These are phyloP conservation scores for Pulveroboletus sp. DNA, from an alignment of 768 basidiomycete species.

Conservation along the genomic window DNA sequence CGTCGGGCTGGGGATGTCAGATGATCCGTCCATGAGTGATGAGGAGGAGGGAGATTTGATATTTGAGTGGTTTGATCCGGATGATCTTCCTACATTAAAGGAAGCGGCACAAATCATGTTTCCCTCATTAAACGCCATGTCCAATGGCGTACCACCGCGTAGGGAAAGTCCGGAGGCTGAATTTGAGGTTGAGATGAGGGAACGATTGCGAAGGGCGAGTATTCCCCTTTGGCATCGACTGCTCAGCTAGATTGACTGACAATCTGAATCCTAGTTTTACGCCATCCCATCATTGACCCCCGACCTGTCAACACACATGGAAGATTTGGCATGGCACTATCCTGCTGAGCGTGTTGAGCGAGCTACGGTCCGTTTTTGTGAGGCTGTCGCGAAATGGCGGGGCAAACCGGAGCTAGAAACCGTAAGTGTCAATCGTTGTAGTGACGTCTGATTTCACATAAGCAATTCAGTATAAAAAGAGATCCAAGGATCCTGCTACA, in stretches of 20 bases:
- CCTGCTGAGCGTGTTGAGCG: constrained; percentile 80
- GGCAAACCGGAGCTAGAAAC: constrained; percentile 83
- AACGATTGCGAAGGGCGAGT: constrained; percentile 63
- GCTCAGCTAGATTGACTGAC: constrained; percentile 2
- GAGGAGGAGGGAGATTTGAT: constrained; percentile 33
- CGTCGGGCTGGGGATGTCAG: constrained; percentile 55
- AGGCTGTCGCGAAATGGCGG: constrained; percentile 77
- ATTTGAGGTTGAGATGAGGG: constrained; percentile 71
- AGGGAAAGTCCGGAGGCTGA: constrained; percentile 61
- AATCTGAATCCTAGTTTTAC: constrained; percentile 54
- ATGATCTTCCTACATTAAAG: constrained; percentile 63
- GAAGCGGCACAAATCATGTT: constrained; percentile 71
- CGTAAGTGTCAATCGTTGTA: constrained; percentile 32
- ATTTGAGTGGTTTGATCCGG: constrained; percentile 65
- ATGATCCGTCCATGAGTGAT: constrained; percentile 22
- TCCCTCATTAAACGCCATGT: constrained; percentile 39
- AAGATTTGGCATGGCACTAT: constrained; percentile 64
- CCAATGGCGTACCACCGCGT: constrained; percentile 24
- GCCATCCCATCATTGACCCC: constrained; percentile 67
- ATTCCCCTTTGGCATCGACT: not conserved
- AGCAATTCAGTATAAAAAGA: constrained; percentile 53
- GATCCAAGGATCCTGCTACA: constrained; percentile 29
- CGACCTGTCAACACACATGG: constrained; percentile 76
- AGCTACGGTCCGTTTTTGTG: constrained; percentile 72
- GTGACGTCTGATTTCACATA: constrained; percentile 21